Conservation (phyloP, 148 eudicot species). For the Drosera capensis region DNA sequence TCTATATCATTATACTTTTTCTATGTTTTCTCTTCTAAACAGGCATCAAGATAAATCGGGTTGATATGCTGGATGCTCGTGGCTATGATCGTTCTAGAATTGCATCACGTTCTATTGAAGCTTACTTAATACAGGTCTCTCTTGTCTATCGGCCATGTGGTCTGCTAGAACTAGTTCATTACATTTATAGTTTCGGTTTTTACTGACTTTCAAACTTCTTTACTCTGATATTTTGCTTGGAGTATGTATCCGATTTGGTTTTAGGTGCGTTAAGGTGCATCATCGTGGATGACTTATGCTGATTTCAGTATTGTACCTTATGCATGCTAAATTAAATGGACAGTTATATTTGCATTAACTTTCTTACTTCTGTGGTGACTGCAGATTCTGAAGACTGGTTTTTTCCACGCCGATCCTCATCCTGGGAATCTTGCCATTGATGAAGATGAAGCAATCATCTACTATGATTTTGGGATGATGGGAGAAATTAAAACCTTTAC, state of each 20-base stretch:
- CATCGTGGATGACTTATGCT: not conserved
- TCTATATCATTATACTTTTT: constrained; percentile 2
- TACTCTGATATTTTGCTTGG: no score
- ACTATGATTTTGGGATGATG: constrained; percentile 99
- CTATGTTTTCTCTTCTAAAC: constrained; percentile 8
- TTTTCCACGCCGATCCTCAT: constrained; percentile 99
- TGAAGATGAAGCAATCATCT: constrained; percentile 80
- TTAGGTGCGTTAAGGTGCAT: not conserved
- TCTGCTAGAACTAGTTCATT: not conserved
- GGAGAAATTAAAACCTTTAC: constrained; percentile 95
- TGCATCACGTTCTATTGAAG: constrained; percentile 84
- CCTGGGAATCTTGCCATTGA: constrained; percentile 99
- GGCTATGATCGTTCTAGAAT: constrained; percentile 67
- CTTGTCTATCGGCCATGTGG: no score
- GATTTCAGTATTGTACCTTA: not conserved
- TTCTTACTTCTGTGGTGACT: not conserved
- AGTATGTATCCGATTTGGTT: no score
- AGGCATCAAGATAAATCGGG: constrained; percentile 73
- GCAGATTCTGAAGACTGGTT: constrained; percentile 92
- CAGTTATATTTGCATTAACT: not conserved
- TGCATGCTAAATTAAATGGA: not conserved
- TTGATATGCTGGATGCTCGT: constrained; percentile 56
- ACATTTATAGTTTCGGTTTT: not conserved
- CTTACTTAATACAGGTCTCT: constrained; percentile 82
- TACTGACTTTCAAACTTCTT: not conserved